Conservation (phyloP, 305 asterid species). For the Fraxinus ornus region DNA sequence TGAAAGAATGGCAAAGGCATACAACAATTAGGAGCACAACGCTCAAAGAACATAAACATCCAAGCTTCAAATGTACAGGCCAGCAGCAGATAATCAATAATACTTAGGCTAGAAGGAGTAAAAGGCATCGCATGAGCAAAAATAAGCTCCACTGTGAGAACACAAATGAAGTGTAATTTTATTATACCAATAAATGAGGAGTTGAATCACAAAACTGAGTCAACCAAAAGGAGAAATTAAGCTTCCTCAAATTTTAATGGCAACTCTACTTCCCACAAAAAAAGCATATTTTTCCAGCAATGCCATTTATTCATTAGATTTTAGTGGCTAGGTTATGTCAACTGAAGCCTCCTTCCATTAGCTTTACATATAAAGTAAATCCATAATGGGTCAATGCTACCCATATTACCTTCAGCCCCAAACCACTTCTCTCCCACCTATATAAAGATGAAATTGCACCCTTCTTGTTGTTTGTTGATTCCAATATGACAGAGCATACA, state of each 20-base stretch:
- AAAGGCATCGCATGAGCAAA: neutral
- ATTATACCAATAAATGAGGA: neutral
- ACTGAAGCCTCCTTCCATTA: neutral
- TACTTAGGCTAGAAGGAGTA: neutral
- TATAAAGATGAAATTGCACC: neutral
- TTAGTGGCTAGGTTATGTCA: neutral
- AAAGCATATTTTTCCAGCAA: neutral
- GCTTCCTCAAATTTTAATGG: neutral
- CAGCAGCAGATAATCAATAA: neutral
- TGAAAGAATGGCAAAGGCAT: neutral
- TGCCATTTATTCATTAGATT: neutral
- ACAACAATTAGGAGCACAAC: neutral
- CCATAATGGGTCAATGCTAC: neutral
- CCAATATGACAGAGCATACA: neutral
- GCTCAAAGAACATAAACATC: neutral
- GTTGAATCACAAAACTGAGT: neutral
- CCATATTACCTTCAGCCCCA: neutral
- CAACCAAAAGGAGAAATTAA: neutral
- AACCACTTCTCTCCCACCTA: neutral
- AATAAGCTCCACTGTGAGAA: neutral
- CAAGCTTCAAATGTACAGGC: neutral
- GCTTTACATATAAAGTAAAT: neutral
- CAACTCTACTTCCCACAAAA: neutral
- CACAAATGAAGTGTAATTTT: neutral
- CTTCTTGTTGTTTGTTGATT: neutral